These are phyloP conservation scores for Quaeritorhiza haematococci DNA, from an alignment of 371 early-diverging fungal genomes.

Conservation along the genomic window DNA sequence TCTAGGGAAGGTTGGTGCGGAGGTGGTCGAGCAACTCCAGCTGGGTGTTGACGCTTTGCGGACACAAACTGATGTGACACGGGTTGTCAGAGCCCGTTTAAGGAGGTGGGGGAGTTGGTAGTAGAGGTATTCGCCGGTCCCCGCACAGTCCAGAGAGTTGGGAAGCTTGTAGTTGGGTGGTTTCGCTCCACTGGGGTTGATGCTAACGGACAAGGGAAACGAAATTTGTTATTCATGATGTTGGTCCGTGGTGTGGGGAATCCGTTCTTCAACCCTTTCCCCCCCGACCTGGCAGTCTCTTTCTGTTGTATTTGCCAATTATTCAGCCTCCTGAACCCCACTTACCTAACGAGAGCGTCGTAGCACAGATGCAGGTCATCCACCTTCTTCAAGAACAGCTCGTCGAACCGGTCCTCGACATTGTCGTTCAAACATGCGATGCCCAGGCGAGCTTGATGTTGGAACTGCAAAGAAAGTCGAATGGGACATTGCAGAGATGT, in stretches of 20 bases:
- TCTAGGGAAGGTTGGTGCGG: background rate
- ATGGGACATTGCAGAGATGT: background rate
- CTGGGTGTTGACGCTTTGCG: too few relatives aligned
- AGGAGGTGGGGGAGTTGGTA: background rate
- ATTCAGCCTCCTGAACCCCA: too few relatives aligned
- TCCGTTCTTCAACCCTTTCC: background rate
- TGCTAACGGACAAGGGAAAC: background rate
- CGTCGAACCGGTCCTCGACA: slow-evolving; percentile 62
- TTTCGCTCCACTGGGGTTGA: slow-evolving; percentile 6
- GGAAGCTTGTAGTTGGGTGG: slow-evolving; percentile 41
- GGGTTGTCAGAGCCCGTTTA: too few relatives aligned
- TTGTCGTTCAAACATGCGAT: slow-evolving; percentile 58
- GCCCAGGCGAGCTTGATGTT: slow-evolving; percentile 64
- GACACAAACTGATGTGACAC: too few relatives aligned
- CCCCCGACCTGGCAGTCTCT: too few relatives aligned
- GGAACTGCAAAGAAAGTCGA: slow-evolving; percentile 34
- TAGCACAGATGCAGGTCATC: slow-evolving; percentile 57
- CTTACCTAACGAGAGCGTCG: slow-evolving; percentile 57
- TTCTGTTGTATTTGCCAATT: too few relatives aligned
- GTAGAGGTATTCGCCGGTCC: background rate
- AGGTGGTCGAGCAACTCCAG: background rate
- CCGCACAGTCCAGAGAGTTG: slow-evolving; percentile 47
- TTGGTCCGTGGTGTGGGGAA: slow-evolving; percentile 16
- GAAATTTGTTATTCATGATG: background rate
- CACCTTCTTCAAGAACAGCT: slow-evolving; percentile 66